Base-by-base conservation (phyloP, 164 flowering plant genomes). In the Taxillus chinensis region DNA sequence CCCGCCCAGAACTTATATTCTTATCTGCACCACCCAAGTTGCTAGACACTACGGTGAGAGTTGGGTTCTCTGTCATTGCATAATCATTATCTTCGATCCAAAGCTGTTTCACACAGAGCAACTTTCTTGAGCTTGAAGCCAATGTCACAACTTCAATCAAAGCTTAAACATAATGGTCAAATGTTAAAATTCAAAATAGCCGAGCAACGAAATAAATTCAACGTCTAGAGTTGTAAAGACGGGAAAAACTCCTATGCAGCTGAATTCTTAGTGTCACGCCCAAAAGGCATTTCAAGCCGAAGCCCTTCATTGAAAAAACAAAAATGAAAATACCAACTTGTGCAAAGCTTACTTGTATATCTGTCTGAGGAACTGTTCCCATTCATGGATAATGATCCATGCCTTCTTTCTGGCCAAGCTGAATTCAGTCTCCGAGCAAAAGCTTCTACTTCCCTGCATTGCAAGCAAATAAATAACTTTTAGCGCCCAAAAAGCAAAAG, bases 391-490 rank as follows among this genome's bases (percentile, higher is more conserved):
- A 74, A 65, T 45, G 74, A 78, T 57, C 57, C 70, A 45, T 49
- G 70, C 73, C 80, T 75, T 61, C 84, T 82, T 54, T 84, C 85
- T 3, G 90, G 92, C 96, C 93, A 90, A 60, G 74, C 85, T 42
- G 93, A 90, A 74, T 86, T 90, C 55, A 90, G 66, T 67, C 90
- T 82, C 73, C 95, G 74, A 2, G 85, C 90, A 74, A 90, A 90
- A 72, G 87, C 97, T 65, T 80, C 97, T 42, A 90, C 97, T 68
- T 90, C 97, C 79, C 97, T 90, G 79, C 54, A 42, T 54, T 56
- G 48, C 37, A 41, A 61, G 41, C 27, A 27, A 27, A 27, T 27
- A 27, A 27, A 27, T 27, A 27, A 27, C 27, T 27, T 27, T 27
- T 27, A 27, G 27, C 2, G 27, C 27, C 27, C 27, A 27, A 27